Base-by-base conservation (phyloP, 2,329 filamentous ascomycete species). In the Xylariales sp. region DNA sequence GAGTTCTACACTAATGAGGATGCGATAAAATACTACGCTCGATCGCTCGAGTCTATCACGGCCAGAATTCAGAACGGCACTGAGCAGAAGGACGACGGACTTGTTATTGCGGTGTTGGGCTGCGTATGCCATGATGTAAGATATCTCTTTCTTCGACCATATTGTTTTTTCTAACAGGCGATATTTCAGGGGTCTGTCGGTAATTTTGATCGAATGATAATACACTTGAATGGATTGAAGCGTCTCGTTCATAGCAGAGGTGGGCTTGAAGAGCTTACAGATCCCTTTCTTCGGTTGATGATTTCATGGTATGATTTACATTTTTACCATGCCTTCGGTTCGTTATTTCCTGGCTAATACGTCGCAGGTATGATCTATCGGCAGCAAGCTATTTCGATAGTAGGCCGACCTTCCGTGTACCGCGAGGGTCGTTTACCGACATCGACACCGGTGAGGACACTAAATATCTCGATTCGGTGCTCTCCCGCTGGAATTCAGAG, bases 101-200 rank as follows among this genome's bases (percentile, higher is more conserved):
- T 56, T 16, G 34, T 53, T 18, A 29, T 51, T 38, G 53, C 53
- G 8, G 41, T 56, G 13, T 41, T 45, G 2, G 52, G 53, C 1
- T 51, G 51, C 32, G 32, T 54, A 28, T 56, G 52, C 19, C 52
- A 56, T 33, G 52, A 56, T 33, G 46, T 52, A 43, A 28, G 47
- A 32, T 35, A 6, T 18, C 10, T n/a, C n/a, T n/a, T n/a, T n/a
- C n/a, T n/a, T n/a, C n/a, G n/a, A n/a, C n/a, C n/a, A n/a, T n/a
- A n/a, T n/a, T n/a, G n/a, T n/a, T n/a, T n/a, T n/a, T n/a, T n/a
- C n/a, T n/a, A n/a, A n/a, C n/a, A n/a, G n/a, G n/a, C n/a, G n/a
- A n/a, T n/a, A n/a, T n/a, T n/a, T n/a, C 23, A 51, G 49, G 34
- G 43, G 5, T 41, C 51, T 2, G 39, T 45, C 11, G 50, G 49